Evolutionary conservation across 1,284 basidiomycete species (phyloP).

Genomic region (Phlebopus sp.): DNA sequence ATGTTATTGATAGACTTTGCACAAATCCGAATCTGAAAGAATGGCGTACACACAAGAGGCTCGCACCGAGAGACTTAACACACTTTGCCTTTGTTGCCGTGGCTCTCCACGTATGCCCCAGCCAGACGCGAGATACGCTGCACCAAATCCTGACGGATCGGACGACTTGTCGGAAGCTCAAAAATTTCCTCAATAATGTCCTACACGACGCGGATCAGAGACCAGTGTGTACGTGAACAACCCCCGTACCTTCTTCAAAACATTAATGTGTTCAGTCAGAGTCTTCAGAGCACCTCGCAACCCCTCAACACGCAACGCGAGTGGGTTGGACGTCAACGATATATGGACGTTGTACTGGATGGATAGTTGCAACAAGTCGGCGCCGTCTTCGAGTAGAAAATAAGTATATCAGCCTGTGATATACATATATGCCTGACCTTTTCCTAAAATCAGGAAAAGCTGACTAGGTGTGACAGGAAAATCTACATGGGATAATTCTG

Average conservation of each 20-base stretch:
- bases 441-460: conserved; percentile 70
- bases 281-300: conserved; percentile 44
- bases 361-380: conserved; percentile 57
- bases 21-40: conserved; percentile 51
- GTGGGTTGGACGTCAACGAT: conserved; percentile 52
- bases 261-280: conserved; percentile 42
- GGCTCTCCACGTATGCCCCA: conserved; percentile 57
- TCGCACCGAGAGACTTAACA: conserved; percentile 5
- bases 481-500: conserved; percentile 35
- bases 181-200: conserved; percentile 48
- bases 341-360: conserved; percentile 59
- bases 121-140: conserved; percentile 66
- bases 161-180: conserved; percentile 43
- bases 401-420: conserved; percentile 5
- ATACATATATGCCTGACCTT: conserved; percentile 43
- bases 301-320: conserved; percentile 60
- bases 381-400: conserved; percentile 50
- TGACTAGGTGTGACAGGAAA: conserved; percentile 56
- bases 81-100: conserved; percentile 46
- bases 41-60: conserved; percentile 1
- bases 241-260: conserved; percentile 47
- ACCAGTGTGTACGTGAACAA: conserved; percentile 1
- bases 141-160: conserved; percentile 44
- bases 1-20: conserved; percentile 43
- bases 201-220: conserved; percentile 33